Evolutionary conservation across 768 basidiomycete species (phyloP).

Genomic region (Gyrodon lividus): DNA sequence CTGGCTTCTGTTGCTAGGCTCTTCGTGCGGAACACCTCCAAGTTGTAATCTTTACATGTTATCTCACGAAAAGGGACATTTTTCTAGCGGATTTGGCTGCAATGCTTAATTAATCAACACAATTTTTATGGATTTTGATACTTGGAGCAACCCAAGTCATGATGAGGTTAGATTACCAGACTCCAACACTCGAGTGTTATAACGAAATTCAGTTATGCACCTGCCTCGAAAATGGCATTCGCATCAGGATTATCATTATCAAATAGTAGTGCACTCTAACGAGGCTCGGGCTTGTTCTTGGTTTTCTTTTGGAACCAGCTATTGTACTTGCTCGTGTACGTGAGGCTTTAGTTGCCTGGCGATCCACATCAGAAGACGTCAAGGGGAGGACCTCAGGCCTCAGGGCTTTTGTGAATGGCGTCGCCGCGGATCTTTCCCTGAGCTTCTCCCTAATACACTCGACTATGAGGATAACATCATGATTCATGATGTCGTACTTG

Average conservation of each 20-base stretch:
- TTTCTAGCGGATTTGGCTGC: neutral
- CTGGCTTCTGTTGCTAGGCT: constrained; percentile 13
- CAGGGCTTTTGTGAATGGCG: constrained; percentile 1
- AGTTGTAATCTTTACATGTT: constrained; percentile 20
- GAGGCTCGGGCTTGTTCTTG: no score
- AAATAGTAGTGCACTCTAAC: no score
- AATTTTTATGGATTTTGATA: no score
- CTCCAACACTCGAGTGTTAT: neutral
- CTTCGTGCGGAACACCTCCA: constrained; percentile 22
- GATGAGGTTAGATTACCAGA: no score
- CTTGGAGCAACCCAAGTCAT: no score
- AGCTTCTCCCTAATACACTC: neutral
- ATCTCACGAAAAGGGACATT: constrained; percentile 1
- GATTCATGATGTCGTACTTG: neutral
- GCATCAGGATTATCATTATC: no score
- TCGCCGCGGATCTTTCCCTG: neutral
- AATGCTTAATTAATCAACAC: neutral
- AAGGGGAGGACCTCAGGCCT: neutral
- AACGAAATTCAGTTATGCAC: no score
- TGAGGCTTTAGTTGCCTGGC: constrained; percentile 20
- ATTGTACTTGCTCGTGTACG: no score
- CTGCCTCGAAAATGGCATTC: neutral
- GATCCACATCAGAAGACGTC: constrained; percentile 20
- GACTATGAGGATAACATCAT: neutral
- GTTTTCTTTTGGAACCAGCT: no score